Percentiles rank a stretch among this genome's conserved stretches.
These are phyloP conservation scores for Linnemannia elongata DNA, from an alignment of 192 early-diverging fungal genomes.

Conservation along the genomic window DNA sequence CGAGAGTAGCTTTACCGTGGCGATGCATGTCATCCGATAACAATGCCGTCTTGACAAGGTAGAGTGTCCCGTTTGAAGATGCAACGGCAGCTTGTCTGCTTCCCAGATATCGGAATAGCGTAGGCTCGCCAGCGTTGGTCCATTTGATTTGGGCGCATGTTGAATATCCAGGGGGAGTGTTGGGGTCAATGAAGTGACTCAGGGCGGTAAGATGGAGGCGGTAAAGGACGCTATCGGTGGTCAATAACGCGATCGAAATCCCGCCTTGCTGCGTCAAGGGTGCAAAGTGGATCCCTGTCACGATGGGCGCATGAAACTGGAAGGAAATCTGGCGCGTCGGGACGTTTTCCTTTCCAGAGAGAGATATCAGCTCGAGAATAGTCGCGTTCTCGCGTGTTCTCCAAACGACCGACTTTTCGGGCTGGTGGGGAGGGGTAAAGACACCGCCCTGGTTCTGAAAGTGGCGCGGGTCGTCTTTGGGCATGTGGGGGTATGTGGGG, in stretches of 20 bases:
- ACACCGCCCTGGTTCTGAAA: slow-evolving; percentile 51
- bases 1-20: slow-evolving; percentile 21
- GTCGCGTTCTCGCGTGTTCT: slow-evolving; percentile 44
- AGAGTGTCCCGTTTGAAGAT: slow-evolving; percentile 17
- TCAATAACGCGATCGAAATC: slow-evolving; percentile 36
- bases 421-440: slow-evolving; percentile 41
- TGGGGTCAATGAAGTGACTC: slow-evolving; percentile 33
- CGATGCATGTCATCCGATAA: slow-evolving; percentile 32
- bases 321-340: slow-evolving; percentile 47
- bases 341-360: slow-evolving; percentile 47
- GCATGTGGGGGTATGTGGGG: not conserved
- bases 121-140: slow-evolving; percentile 7
- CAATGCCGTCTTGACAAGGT: slow-evolving; percentile 27
- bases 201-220: slow-evolving; percentile 32
- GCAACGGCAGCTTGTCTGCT: slow-evolving; percentile 38
- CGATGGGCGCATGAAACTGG: slow-evolving; percentile 43
- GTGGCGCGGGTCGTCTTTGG: not conserved
- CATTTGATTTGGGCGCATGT: slow-evolving; percentile 34
- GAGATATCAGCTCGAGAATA: slow-evolving; percentile 28
- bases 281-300: slow-evolving; percentile 39
- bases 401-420: slow-evolving; percentile 50
- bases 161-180: slow-evolving; percentile 25
- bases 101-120: slow-evolving; percentile 42
- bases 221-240: slow-evolving; percentile 45
- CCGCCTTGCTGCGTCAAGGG: slow-evolving; percentile 31